Evolutionary conservation across 2,329 filamentous ascomycete genomes (phyloP).

Genomic region (Penicillium sp.): DNA sequence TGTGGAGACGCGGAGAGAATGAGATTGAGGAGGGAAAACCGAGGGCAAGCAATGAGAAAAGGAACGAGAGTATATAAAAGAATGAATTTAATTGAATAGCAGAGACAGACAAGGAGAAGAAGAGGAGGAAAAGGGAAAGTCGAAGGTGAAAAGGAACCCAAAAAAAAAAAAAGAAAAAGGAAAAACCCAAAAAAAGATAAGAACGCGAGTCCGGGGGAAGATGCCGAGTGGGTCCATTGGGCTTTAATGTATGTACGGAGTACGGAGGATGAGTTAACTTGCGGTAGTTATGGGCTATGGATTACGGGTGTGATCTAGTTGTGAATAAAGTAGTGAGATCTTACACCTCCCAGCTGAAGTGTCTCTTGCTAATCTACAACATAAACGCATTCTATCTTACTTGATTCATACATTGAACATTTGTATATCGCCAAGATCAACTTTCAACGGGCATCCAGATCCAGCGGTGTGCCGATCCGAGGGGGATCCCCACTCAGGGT

Average conservation of each 20-base stretch:
- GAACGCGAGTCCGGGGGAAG: slow-evolving; percentile 19
- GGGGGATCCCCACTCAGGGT: slow-evolving; percentile 14
- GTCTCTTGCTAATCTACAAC: background rate
- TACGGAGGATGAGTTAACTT: too few relatives aligned
- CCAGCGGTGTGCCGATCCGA: slow-evolving; percentile 10
- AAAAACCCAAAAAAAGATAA: slow-evolving; percentile 3
- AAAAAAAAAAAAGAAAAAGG: slow-evolving; percentile 10
- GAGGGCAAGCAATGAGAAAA: slow-evolving; percentile 1
- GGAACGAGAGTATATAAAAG: slow-evolving; percentile 1
- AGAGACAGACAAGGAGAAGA: slow-evolving; percentile 11
- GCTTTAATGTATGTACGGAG: too few relatives aligned
- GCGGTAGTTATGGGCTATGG: too few relatives aligned
- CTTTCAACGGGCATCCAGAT: too few relatives aligned
- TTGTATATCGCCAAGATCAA: too few relatives aligned
- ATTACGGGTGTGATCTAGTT: too few relatives aligned
- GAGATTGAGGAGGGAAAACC: slow-evolving; percentile 5
- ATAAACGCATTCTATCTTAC: background rate
- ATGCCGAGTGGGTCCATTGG: slow-evolving; percentile 4
- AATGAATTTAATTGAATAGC: slow-evolving; percentile 3
- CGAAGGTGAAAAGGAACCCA: slow-evolving; percentile 12
- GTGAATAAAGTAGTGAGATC: too few relatives aligned
- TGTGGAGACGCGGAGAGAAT: slow-evolving; percentile 7
- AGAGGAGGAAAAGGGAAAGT: slow-evolving; percentile 6
- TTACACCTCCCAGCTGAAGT: background rate
- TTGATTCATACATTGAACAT: too few relatives aligned